A percentile compares a stretch with the other conserved stretches of the same genome.
phyloP scores from a whole-genome alignment of 2,329 filamentous ascomycete species.

The Aspergillus viridinutans region DNA sequence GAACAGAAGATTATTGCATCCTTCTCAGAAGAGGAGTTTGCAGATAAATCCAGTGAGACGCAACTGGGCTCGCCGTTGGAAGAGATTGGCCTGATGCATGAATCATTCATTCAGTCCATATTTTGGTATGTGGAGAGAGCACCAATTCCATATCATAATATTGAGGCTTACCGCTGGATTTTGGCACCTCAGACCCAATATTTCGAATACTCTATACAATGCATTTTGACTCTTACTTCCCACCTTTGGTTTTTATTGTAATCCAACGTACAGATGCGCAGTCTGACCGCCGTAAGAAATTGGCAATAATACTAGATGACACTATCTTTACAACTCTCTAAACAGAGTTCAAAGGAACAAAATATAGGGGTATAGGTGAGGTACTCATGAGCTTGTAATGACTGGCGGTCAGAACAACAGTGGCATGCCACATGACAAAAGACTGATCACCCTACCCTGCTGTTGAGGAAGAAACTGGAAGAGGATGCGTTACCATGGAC shows the following conservation, averaged over 20 bases:
- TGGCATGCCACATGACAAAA: not conserved
- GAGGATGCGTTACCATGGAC: too few relatives aligned
- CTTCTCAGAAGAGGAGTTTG: not conserved
- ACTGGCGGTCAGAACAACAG: too few relatives aligned
- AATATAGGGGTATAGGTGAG: not conserved
- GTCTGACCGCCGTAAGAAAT: not conserved
- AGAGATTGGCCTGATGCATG: not conserved
- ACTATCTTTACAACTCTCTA: not conserved
- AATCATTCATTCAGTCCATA: not conserved
- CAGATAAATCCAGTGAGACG: not conserved
- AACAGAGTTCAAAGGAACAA: too few relatives aligned
- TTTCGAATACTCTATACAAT: not conserved
- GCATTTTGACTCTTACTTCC: not conserved
- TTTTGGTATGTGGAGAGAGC: not conserved
- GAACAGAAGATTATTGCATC: not conserved
- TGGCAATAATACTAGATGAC: not conserved
- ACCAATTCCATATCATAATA: not conserved
- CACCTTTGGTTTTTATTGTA: not conserved
- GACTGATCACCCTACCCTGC: too few relatives aligned
- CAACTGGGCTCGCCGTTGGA: not conserved
- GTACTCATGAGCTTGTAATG: not conserved
- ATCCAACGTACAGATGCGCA: not conserved
- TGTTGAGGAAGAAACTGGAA: too few relatives aligned
- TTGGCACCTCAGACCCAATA: not conserved
- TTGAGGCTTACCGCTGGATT: too few relatives aligned